Percentiles rank a stretch among this genome's conserved stretches.
Conservation (phyloP, 2,329 filamentous ascomycete species). For the Chaetomium strumarium region DNA sequence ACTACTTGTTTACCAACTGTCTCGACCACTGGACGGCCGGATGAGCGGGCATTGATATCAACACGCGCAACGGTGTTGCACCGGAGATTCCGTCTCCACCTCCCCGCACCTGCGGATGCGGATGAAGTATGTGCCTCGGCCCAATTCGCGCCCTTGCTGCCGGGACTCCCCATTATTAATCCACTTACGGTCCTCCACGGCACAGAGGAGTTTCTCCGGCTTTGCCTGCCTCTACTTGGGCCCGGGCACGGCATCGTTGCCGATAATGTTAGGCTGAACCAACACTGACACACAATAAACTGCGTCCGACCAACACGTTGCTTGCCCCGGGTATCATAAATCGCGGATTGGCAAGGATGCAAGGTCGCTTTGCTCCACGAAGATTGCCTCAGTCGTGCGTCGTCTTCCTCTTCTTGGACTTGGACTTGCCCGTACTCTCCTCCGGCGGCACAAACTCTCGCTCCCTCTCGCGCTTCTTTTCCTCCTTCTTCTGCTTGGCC, state of each 20-base stretch:
- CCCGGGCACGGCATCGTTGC: background rate
- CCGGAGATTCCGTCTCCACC: conserved; percentile 8
- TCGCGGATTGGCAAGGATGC: conserved; percentile 6
- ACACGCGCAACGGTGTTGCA: background rate
- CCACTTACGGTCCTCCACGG: conserved; percentile 1
- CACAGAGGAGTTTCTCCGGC: background rate
- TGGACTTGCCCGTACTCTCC: conserved; percentile 53
- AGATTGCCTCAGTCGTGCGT: conserved; percentile 17
- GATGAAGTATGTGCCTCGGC: conserved; percentile 21
- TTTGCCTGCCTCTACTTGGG: background rate
- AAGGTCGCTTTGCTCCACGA: background rate
- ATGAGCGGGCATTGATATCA: background rate
- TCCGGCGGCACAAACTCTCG: conserved; percentile 83
- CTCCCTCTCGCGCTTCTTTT: conserved; percentile 78
- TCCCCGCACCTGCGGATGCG: conserved; percentile 16
- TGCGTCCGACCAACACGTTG: conserved; percentile 4
- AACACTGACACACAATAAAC: background rate
- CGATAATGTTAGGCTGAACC: background rate
- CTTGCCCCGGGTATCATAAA: conserved; percentile 22
- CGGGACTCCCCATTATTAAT: conserved; percentile 10
- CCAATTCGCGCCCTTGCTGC: conserved; percentile 3
- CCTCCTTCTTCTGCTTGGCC: conserved; percentile 80
- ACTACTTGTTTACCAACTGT: no score
- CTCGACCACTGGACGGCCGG: no score
- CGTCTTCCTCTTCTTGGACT: conserved; percentile 59